phyloP scores from a whole-genome alignment of 768 basidiomycete species.

The Russula ochroleuca region DNA sequence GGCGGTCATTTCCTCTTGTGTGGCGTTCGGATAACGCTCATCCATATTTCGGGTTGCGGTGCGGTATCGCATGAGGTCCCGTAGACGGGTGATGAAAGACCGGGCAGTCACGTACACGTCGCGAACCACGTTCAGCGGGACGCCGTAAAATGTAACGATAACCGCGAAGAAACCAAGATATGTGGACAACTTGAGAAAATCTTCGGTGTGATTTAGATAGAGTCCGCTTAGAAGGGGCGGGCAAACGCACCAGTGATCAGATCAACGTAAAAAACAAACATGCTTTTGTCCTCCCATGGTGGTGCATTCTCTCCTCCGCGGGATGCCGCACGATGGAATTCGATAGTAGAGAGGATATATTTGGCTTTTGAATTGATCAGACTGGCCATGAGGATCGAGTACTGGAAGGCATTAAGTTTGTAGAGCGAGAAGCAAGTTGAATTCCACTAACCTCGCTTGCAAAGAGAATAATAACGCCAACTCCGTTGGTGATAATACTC shows the following conservation, averaged over 20 bases:
- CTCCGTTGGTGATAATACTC: conserved; percentile 70
- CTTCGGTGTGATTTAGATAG: conserved; percentile 40
- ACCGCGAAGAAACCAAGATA: conserved; percentile 93
- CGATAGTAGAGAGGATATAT: conserved; percentile 76
- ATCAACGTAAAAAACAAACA: conserved; percentile 95
- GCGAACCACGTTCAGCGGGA: conserved; percentile 94
- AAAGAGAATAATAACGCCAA: conserved; percentile 91
- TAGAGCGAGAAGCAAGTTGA: conserved; percentile 8
- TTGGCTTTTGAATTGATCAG: conserved; percentile 74
- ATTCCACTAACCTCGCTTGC: conserved; percentile 75
- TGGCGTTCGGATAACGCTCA: conserved; percentile 88
- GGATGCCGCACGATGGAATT: conserved; percentile 71
- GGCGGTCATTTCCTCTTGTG: conserved; percentile 71
- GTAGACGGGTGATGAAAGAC: conserved; percentile 82
- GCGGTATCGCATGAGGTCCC: conserved; percentile 87
- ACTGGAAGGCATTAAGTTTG: conserved; percentile 46
- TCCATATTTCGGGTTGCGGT: conserved; percentile 97
- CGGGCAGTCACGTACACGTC: conserved; percentile 95
- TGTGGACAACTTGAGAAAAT: conserved; percentile 88
- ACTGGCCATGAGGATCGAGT: conserved; percentile 82
- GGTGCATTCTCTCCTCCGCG: conserved; percentile 82
- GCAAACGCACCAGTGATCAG: conserved; percentile 68
- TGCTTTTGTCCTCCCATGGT: conserved; percentile 97
- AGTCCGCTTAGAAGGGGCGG: conserved; percentile 9
- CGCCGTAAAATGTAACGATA: conserved; percentile 89